Base-by-base conservation (phyloP, 2,329 filamentous ascomycete species). In the Xylaria sp. region DNA sequence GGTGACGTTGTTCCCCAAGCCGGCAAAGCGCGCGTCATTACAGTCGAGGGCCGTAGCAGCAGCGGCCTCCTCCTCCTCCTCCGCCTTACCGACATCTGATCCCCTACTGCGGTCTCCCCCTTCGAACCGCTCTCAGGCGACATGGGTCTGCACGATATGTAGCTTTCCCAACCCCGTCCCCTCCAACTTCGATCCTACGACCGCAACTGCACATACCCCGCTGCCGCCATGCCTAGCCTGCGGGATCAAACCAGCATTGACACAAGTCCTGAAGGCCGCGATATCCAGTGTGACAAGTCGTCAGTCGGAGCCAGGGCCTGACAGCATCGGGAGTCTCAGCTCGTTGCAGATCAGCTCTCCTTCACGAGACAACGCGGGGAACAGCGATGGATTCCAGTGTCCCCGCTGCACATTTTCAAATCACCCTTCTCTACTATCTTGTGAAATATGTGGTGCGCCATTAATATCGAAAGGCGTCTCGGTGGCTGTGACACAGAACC, bases 81-180 rank as follows among this genome's bases (percentile, higher is more conserved):
- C 76, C n/a, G 69, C 76, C 58, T 67, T 68, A 54, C 70, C 75
- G 19, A 59, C 51, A n/a, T 67, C 72, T 11, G 75, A 75, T 47
- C 63, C 72, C n/a, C 51, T 81, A 2, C 81, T 83, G 69, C 79
- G 84, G 66, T 75, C 80, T 48, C 76, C 83, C 75, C 72, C 81
- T 73, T 65, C 80, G 82, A 82, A 85, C 17, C 82, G 86, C 36
- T 74, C 83, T 1, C 81, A 85, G 68, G 93, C 93, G 5, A 98
- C 94, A 3, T 98, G 95, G 95, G 90, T 98, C 21, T 98, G 95
- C 82, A 92, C 93, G 1, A 98, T 98, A 75, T 98, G 95, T 84
- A 95, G 92, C 73, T 97, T 97, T 77, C 95, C 94, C 9, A 98
- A 98, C 76, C 91, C 93, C 0, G 90, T 98, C 1, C 94, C 96